These are phyloP conservation scores for Sinapis alba DNA, from an alignment of 441 rosid species.

Conservation along the genomic window DNA sequence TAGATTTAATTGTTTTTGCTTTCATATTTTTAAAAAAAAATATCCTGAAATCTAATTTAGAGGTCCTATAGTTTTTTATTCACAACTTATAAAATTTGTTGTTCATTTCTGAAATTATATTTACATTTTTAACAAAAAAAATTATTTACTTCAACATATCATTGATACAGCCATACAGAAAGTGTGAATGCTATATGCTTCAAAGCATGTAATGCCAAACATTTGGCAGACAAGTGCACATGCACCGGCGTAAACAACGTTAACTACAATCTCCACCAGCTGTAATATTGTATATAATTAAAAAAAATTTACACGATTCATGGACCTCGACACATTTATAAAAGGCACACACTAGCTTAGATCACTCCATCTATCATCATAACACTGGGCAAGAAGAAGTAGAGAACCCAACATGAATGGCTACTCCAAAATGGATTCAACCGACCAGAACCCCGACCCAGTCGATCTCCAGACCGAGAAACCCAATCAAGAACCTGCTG, in stretches of 20 bases:
- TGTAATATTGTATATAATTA: constrained; percentile 16
- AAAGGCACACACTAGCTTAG: neutral
- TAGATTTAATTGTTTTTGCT: too few relatives aligned
- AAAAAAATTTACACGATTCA: constrained; percentile 23
- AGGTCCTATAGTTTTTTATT: too few relatives aligned
- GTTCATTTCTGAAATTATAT: too few relatives aligned
- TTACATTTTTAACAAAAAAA: too few relatives aligned
- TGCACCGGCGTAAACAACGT: constrained; percentile 24
- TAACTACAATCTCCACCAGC: constrained; percentile 28
- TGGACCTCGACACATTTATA: constrained; percentile 27
- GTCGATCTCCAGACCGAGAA: constrained; percentile 41
- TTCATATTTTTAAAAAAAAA: too few relatives aligned
- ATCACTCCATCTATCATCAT: constrained; percentile 2
- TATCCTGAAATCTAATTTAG: too few relatives aligned
- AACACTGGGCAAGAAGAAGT: neutral
- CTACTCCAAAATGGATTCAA: constrained; percentile 60
- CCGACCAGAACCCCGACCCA: constrained; percentile 48
- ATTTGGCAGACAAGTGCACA: constrained; percentile 38
- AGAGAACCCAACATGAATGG: constrained; percentile 49
- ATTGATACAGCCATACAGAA: neutral
- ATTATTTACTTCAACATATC: neutral
- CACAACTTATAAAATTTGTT: too few relatives aligned
- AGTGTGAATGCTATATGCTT: neutral
- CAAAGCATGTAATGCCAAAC: constrained; percentile 32
- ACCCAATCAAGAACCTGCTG: constrained; percentile 27